Percentiles rank a stretch among this genome's conserved stretches.
phyloP scores from a whole-genome alignment of 495 filamentous ascomycete genomes.

The Podospora australis region DNA sequence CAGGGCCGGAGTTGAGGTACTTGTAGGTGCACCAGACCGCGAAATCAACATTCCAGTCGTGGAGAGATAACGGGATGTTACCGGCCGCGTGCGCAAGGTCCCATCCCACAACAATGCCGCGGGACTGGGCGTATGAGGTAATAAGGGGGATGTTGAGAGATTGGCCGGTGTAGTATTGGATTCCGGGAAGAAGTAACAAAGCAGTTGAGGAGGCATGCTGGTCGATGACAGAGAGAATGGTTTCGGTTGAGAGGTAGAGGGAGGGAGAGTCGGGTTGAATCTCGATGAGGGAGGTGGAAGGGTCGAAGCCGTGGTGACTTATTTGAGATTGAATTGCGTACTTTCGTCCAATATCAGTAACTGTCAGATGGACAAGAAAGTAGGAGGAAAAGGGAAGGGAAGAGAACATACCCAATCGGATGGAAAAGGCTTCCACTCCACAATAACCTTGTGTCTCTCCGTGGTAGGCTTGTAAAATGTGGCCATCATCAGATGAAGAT shows the following conservation, averaged over 20 bases:
- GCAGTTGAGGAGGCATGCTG: conserved; percentile 70
- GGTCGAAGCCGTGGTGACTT: conserved; percentile 58
- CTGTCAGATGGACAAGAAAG: not conserved
- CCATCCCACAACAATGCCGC: conserved; percentile 78
- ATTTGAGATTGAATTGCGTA: conserved; percentile 88
- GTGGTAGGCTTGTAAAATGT: conserved; percentile 77
- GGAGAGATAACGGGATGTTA: conserved; percentile 72
- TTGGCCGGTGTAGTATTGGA: conserved; percentile 93
- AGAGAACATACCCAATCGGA: conserved; percentile 66
- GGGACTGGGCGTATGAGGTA: conserved; percentile 66
- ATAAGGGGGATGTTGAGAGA: conserved; percentile 77
- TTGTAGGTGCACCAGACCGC: conserved; percentile 95
- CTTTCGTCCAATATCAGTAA: conserved; percentile 38
- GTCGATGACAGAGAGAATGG: conserved; percentile 71
- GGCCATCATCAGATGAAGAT: conserved; percentile 82
- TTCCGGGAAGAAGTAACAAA: conserved; percentile 74
- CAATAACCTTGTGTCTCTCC: conserved; percentile 71
- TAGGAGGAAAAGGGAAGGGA: no score
- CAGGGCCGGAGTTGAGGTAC: conserved; percentile 86
- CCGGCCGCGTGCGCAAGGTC: conserved; percentile 90
- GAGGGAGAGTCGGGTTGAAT: conserved; percentile 49
- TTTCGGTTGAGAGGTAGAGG: conserved; percentile 53
- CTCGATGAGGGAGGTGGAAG: conserved; percentile 61
- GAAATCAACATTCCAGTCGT: conserved; percentile 94
- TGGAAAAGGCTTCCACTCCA: conserved; percentile 88